These are phyloP conservation scores for Colletotrichum lupini DNA, from an alignment of 2,329 filamentous ascomycete genomes.

Conservation along the genomic window DNA sequence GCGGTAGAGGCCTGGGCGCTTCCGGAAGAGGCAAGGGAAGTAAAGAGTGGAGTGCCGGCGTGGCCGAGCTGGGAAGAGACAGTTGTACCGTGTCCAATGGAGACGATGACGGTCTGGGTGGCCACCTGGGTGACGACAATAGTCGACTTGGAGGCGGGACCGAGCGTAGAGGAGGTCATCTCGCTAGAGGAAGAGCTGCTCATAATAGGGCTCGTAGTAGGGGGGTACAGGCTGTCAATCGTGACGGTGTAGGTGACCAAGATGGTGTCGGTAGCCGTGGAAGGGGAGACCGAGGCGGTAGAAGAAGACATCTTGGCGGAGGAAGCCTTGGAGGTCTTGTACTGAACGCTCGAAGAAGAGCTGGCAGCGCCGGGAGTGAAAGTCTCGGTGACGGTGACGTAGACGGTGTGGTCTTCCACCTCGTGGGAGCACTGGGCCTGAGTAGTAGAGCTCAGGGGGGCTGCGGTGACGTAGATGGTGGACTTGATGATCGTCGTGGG, in stretches of 20 bases:
- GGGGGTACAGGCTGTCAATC: conserved; percentile 19
- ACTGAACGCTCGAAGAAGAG: conserved; percentile 1
- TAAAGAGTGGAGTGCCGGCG: background rate
- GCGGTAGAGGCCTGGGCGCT: conserved; percentile 1
- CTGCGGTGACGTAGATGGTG: conserved; percentile 3
- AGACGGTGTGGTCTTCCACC: conserved; percentile 27
- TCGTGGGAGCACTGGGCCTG: conserved; percentile 16
- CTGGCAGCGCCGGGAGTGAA: conserved; percentile 10
- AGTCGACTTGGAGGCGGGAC: conserved; percentile 11
- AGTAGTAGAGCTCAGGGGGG: background rate
- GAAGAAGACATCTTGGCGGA: background rate
- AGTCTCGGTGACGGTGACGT: conserved; percentile 34
- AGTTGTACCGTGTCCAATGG: conserved; percentile 23
- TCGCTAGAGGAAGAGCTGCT: conserved; percentile 14
- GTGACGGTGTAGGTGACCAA: conserved; percentile 31
- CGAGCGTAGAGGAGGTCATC: conserved; percentile 1
- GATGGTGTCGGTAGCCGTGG: conserved; percentile 17
- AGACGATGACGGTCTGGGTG: conserved; percentile 27
- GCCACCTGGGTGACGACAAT: conserved; percentile 14
- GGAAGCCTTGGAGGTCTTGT: conserved; percentile 1
- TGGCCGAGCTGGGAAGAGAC: conserved; percentile 19
- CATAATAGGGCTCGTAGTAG: background rate
- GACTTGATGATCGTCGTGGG: conserved; percentile 11
- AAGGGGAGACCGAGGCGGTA: background rate
- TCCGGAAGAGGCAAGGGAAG: background rate